phyloP scores from a whole-genome alignment of 306 rosid species.

The Potentilla sterilis region DNA sequence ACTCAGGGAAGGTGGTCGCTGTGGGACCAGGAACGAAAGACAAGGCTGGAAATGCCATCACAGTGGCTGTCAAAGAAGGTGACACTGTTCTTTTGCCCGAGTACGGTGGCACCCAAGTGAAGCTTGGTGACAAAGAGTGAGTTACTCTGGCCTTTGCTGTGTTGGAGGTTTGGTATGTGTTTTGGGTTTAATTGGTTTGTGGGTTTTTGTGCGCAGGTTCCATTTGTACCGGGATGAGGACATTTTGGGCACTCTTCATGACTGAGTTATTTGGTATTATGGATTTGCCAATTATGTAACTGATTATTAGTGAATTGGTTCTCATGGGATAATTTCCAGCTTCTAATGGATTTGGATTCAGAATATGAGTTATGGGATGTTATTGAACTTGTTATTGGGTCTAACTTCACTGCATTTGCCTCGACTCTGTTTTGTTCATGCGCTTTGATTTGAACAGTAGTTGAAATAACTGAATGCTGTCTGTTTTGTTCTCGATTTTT shows the following conservation, averaged over 20 bases:
- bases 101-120: slow-evolving; percentile 78
- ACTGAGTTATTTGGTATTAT: slow-evolving; percentile 9
- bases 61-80: slow-evolving; percentile 70
- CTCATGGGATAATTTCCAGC: too few species aligned
- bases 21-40: slow-evolving; percentile 85
- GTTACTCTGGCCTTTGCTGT: not conserved
- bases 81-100: slow-evolving; percentile 91
- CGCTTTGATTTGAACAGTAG: too few species aligned
- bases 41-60: slow-evolving; percentile 59
- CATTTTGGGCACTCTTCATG: slow-evolving; percentile 41
- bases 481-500: not conserved
- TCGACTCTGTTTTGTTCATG: not conserved
- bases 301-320: not conserved
- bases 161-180: not conserved
- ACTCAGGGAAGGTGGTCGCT: slow-evolving; percentile 82
- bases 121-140: slow-evolving; percentile 90
- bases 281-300: not conserved
- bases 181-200: not conserved
- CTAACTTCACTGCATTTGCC: not conserved
- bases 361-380: not conserved
- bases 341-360: too few species aligned
- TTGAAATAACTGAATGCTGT: too few species aligned
- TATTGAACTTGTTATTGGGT: not conserved
- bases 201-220: slow-evolving; percentile 44
- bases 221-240: slow-evolving; percentile 47